These are phyloP conservation scores for Coemansia pectinata DNA, from an alignment of 192 early-diverging fungal genomes.

Conservation along the genomic window DNA sequence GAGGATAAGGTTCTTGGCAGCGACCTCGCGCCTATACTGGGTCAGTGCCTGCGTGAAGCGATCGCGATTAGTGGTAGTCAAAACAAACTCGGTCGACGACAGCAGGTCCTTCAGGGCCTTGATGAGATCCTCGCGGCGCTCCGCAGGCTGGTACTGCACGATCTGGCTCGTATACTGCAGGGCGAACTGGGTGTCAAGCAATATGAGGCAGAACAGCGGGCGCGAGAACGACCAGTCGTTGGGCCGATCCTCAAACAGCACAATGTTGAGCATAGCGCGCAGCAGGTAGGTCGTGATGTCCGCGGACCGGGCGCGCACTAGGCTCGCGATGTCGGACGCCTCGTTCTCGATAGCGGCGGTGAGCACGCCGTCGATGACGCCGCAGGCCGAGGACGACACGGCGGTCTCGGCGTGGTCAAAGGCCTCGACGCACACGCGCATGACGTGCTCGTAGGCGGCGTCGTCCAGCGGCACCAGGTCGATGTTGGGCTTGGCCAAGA, in stretches of 20 bases:
- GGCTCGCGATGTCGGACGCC: constrained; percentile 15
- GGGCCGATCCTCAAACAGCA: constrained; percentile 77
- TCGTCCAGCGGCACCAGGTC: constrained; percentile 60
- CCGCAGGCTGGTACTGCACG: constrained; percentile 50
- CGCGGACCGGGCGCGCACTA: constrained; percentile 44
- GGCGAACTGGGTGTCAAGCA: constrained; percentile 69
- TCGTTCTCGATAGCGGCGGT: constrained; percentile 63
- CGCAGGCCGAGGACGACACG: constrained; percentile 65
- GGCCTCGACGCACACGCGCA: constrained; percentile 73
- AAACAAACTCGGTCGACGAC: constrained; percentile 37
- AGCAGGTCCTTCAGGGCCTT: constrained; percentile 43
- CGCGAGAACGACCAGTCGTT: constrained; percentile 85
- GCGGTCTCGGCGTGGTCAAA: constrained; percentile 61
- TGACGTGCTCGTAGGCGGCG: constrained; percentile 66
- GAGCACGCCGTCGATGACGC: constrained; percentile 70
- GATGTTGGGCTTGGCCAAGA: constrained; percentile 67
- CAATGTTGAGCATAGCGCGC: constrained; percentile 65
- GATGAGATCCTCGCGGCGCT: constrained; percentile 47
- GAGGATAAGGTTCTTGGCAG: constrained; percentile 47
- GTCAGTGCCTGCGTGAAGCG: constrained; percentile 45
- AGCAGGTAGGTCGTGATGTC: constrained; percentile 69
- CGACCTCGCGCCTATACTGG: constrained; percentile 43
- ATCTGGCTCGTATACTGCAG: constrained; percentile 46
- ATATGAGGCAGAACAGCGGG: constrained; percentile 75
- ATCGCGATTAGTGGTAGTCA: constrained; percentile 40